phyloP scores from a whole-genome alignment of 345 rosid genomes.

The Cardamine resedifolia region DNA sequence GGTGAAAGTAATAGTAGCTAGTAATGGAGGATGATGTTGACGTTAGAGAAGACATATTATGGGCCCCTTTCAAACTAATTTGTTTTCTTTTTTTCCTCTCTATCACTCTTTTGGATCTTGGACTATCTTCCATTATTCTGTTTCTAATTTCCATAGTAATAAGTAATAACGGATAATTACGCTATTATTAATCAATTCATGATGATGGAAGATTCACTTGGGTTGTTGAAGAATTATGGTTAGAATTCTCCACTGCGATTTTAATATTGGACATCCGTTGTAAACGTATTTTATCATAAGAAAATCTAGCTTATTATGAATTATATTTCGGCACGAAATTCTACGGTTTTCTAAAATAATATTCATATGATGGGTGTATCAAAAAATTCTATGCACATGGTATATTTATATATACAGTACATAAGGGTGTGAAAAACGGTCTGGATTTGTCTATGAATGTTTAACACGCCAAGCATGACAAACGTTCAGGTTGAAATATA shows the following conservation, averaged over 20 bases:
- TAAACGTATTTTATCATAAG: not conserved
- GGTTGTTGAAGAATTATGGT: not conserved
- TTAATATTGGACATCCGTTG: not conserved
- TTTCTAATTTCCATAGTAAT: not conserved
- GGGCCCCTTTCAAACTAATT: conserved; percentile 30
- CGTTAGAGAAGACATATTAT: conserved; percentile 35
- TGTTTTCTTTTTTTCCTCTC: conserved; percentile 14
- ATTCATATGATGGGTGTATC: not conserved
- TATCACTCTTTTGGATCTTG: not conserved
- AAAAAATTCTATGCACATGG: not conserved
- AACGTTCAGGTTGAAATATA: not conserved
- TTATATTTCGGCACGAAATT: not conserved
- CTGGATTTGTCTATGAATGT: not conserved
- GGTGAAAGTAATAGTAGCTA: conserved; percentile 37
- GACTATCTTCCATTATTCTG: not conserved
- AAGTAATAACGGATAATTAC: not conserved
- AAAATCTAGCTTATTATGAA: not conserved
- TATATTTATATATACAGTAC: not conserved
- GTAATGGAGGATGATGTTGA: conserved; percentile 32
- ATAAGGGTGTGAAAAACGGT: not conserved
- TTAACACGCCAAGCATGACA: not conserved
- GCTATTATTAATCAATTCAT: not conserved
- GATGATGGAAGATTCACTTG: not conserved
- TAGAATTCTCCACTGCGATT: not conserved
- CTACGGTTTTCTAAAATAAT: not conserved